Evolutionary conservation across 192 early-diverging fungal genomes (phyloP), one percentile per base, ranked within the genome.

Genomic region (Dimargaris xerosporica): DNA sequence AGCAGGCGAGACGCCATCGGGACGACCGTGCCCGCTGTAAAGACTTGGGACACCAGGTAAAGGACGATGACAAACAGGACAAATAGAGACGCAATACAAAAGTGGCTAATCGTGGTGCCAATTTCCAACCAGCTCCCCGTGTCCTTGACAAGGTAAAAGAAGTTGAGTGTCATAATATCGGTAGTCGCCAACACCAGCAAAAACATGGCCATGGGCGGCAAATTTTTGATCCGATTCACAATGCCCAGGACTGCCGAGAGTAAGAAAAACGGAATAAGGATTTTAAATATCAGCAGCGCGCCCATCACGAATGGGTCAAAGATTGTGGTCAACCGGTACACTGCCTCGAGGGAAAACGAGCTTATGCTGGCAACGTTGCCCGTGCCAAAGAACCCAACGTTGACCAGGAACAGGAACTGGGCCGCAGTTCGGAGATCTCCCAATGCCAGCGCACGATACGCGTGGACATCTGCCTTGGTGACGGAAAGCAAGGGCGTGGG

Each of bases 91-190:
- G 90, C 84, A 66, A 97, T 97, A 62, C 90, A 86, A 72, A 94
- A 97, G 68, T 97, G 94, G 61, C 86, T 89, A 66, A 97, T 97
- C 52, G 87, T 89, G 50, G 91, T 93, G 26, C 94, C 94, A 68
- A 97, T 97, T 72, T 97, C 94, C 31, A 97, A 73, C 94, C 94
- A 97, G 54, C 83, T 86, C 13, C 94, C 94, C 68, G 83, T 75
- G 74, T 97, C 94, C 19, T 80, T 67, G 41, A 97, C 94, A 48
- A 95, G 77, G 64, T 89, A 97, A 67, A 97, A 97, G 67, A 97
- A 97, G 78, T 94, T 94, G 61, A 97, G 78, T 0, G 94, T 94
- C 84, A 90, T 90, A 0, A 97, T 76, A 70, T 97, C 94, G 0
- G 88, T 91, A 13, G 90, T 93, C 41, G 82, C 79, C 13, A 95